Conservation (phyloP, 2,329 filamentous ascomycete genomes). For the Talaromyces marneffei region DNA sequence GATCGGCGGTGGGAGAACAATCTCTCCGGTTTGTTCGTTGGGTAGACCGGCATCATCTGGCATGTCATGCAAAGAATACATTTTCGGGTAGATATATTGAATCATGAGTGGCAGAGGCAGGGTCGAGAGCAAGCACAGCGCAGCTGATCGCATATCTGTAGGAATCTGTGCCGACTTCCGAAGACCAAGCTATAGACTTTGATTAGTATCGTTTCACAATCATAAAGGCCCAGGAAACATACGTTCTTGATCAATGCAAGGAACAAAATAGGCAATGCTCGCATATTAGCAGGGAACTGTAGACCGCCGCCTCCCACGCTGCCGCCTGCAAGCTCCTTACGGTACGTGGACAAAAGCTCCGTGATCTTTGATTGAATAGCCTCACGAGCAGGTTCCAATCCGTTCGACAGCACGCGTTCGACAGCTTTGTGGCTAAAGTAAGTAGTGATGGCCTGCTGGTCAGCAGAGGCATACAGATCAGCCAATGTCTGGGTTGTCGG, state of each 20-base stretch:
- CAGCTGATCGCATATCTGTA: constrained; percentile 86
- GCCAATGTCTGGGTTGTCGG: constrained; percentile 87
- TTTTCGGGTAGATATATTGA: constrained; percentile 81
- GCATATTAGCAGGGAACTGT: constrained; percentile 88
- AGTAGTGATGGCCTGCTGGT: constrained; percentile 85
- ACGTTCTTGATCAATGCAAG: constrained; percentile 94
- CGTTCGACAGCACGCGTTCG: constrained; percentile 76
- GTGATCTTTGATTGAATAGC: constrained; percentile 85
- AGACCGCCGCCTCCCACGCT: constrained; percentile 89
- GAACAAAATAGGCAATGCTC: constrained; percentile 83
- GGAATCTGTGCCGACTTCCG: constrained; percentile 91
- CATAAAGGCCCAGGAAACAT: constrained; percentile 28
- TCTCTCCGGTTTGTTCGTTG: constrained; percentile 79
- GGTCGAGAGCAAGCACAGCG: constrained; percentile 89
- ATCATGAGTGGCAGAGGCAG: constrained; percentile 83
- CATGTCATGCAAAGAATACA: constrained; percentile 93
- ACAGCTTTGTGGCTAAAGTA: constrained; percentile 98
- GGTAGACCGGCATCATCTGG: constrained; percentile 84
- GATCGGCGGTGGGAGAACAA: constrained; percentile 73
- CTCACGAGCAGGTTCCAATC: constrained; percentile 85
- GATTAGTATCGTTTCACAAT: not conserved
- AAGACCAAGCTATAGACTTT: constrained; percentile 57
- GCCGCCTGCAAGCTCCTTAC: constrained; percentile 91
- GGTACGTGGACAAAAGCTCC: constrained; percentile 89
- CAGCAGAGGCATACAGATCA: constrained; percentile 88